A percentile compares a stretch with the other conserved stretches of the same genome.
phyloP scores from a whole-genome alignment of 176 grass and related monocot genomes.

The Hordeum vulgare region DNA sequence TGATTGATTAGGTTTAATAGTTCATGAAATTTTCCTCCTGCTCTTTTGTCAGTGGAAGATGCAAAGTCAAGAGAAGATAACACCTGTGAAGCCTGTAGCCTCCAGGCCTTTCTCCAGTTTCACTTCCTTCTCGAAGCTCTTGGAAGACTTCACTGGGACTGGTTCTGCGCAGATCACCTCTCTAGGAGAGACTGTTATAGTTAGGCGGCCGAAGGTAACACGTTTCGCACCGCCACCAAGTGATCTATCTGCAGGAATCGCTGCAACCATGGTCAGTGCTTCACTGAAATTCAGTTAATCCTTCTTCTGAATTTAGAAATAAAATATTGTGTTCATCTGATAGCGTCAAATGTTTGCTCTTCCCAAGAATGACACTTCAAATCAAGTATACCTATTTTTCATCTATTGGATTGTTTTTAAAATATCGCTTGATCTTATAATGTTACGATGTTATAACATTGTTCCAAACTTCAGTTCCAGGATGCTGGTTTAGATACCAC shows the following conservation, averaged over 20 bases:
- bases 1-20: background rate
- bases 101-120: constrained; percentile 33
- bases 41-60: constrained; percentile 24
- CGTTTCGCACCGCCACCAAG: background rate
- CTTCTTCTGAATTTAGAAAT: background rate
- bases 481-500: background rate
- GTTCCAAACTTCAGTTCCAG: constrained; percentile 8
- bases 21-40: background rate
- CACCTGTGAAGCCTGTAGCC: constrained; percentile 43
- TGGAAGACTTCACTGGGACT: constrained; percentile 11
- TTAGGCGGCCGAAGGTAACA: constrained; percentile 39
- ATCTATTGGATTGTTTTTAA: background rate
- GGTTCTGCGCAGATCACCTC: background rate
- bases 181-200: constrained; percentile 3
- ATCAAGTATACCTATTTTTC: background rate
- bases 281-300: background rate
- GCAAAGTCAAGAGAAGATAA: constrained; percentile 37
- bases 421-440: background rate
- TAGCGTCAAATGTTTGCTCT: background rate
- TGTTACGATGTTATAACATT: background rate
- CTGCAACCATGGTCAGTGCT: constrained; percentile 22
- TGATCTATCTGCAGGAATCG: background rate
- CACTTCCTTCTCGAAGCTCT: constrained; percentile 14
- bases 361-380: background rate
- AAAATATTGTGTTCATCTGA: background rate